These are phyloP conservation scores for Trypanosoma caninum DNA, from an alignment of 208 protist genomes.

Conservation along the genomic window DNA sequence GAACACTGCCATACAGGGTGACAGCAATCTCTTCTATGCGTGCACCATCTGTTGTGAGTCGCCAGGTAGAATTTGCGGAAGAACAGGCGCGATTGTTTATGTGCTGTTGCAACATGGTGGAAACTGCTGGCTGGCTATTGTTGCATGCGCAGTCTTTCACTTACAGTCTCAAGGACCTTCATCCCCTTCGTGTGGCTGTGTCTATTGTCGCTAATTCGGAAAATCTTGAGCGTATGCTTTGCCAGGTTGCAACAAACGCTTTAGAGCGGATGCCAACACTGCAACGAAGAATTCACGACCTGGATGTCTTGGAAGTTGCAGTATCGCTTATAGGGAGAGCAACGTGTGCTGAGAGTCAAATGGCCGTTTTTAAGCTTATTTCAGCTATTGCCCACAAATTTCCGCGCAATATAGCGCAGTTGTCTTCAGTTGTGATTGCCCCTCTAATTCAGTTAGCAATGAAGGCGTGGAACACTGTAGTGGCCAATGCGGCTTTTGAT, in stretches of 20 bases:
- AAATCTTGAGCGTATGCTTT: conserved; percentile 47
- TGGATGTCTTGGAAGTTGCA: conserved; percentile 71
- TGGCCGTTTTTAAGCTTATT: conserved; percentile 44
- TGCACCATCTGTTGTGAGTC: conserved; percentile 13
- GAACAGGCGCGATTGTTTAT: conserved; percentile 18
- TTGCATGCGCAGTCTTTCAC: conserved; percentile 23
- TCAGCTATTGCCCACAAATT: conserved; percentile 35
- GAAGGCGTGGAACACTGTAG: conserved; percentile 36
- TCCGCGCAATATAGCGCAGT: conserved; percentile 44
- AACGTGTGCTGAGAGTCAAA: conserved; percentile 51
- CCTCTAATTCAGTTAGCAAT: conserved; percentile 35
- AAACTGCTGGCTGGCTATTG: conserved; percentile 23
- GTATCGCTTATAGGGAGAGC: conserved; percentile 35
- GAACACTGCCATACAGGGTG: background rate
- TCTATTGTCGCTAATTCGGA: conserved; percentile 33
- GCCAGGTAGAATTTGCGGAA: conserved; percentile 18
- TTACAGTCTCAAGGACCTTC: conserved; percentile 34
- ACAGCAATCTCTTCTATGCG: background rate
- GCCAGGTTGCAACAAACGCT: conserved; percentile 40
- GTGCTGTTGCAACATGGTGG: conserved; percentile 20
- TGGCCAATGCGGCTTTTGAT: conserved; percentile 50
- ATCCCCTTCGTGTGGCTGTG: conserved; percentile 58
- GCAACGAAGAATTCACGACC: conserved; percentile 31
- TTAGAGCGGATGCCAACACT: conserved; percentile 13
- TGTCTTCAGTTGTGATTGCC: conserved; percentile 35